These are phyloP conservation scores for Suillus hirtellus DNA, from an alignment of 768 basidiomycete genomes.

Conservation along the genomic window DNA sequence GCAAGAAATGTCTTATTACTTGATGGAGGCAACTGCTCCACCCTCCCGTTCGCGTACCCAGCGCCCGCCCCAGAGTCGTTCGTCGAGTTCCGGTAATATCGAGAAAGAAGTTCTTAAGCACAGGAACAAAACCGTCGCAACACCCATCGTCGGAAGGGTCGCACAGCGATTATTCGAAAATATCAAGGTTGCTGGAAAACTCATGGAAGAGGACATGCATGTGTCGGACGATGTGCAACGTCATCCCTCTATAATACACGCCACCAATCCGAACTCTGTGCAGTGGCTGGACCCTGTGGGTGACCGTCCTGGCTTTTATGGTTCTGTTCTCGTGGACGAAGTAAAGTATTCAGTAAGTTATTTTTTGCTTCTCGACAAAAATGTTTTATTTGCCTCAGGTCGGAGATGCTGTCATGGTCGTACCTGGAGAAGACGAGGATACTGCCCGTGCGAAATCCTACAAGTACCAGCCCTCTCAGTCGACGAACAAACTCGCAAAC, in stretches of 20 bases:
- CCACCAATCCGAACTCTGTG: slow-evolving; percentile 34
- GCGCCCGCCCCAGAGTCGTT: slow-evolving; percentile 17
- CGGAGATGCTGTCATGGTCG: slow-evolving; percentile 65
- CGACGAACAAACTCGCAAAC: slow-evolving; percentile 57
- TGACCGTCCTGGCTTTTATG: slow-evolving; percentile 36
- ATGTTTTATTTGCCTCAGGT: slow-evolving; percentile 39
- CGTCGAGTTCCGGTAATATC: slow-evolving; percentile 13
- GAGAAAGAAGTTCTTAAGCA: slow-evolving; percentile 39
- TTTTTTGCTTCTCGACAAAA: background rate
- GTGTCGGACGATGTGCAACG: slow-evolving; percentile 18
- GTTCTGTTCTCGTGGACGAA: slow-evolving; percentile 55
- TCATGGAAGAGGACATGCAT: slow-evolving; percentile 29
- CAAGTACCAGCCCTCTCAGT: slow-evolving; percentile 40
- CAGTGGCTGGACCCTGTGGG: slow-evolving; percentile 33
- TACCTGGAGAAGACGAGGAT: slow-evolving; percentile 53
- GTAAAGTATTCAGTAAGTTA: slow-evolving; percentile 52
- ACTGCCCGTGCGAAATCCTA: slow-evolving; percentile 42
- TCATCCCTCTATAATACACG: slow-evolving; percentile 23
- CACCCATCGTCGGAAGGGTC: slow-evolving; percentile 47
- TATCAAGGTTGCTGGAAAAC: slow-evolving; percentile 39
- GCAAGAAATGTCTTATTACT: slow-evolving; percentile 24
- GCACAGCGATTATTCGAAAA: slow-evolving; percentile 48
- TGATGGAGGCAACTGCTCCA: slow-evolving; percentile 18
- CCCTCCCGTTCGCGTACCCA: slow-evolving; percentile 17
- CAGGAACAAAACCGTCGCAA: slow-evolving; percentile 41